A percentile compares a stretch with the other conserved stretches of the same genome.
phyloP scores from a whole-genome alignment of 208 protist species.

The Naegleria fowleri region DNA sequence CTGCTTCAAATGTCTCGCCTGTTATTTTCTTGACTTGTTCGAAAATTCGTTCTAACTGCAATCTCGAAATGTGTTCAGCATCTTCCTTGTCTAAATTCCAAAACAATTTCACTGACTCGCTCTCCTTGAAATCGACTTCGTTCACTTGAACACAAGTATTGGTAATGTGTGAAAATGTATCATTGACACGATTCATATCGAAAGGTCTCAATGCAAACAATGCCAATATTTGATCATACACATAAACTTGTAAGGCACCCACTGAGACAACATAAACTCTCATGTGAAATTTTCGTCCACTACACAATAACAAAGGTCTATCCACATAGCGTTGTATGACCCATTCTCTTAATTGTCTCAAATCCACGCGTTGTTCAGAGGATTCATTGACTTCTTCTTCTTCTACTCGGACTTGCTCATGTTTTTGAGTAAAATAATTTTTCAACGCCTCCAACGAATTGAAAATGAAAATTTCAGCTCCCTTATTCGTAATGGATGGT shows the following conservation, averaged over 20 bases:
- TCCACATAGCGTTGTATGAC: slow-evolving; percentile 75
- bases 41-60: neutral
- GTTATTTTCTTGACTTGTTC: neutral
- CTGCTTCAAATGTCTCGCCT: neutral
- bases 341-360: neutral
- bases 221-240: neutral
- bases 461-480: neutral
- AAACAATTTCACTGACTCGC: neutral
- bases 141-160: neutral
- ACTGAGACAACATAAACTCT: slow-evolving; percentile 63
- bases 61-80: neutral
- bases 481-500: neutral
- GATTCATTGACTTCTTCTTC: neutral
- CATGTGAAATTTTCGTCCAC: slow-evolving; percentile 76
- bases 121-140: neutral
- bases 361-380: neutral
- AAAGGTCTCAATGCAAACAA: neutral
- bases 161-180: neutral
- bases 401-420: neutral
- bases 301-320: slow-evolving; percentile 59
- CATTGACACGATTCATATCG: neutral
- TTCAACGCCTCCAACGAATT: neutral
- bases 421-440: neutral
- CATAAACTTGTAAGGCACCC: neutral
- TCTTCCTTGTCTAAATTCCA: neutral